phyloP scores from a whole-genome alignment of 345 rosid genomes.

The Boechera divaricarpa region DNA sequence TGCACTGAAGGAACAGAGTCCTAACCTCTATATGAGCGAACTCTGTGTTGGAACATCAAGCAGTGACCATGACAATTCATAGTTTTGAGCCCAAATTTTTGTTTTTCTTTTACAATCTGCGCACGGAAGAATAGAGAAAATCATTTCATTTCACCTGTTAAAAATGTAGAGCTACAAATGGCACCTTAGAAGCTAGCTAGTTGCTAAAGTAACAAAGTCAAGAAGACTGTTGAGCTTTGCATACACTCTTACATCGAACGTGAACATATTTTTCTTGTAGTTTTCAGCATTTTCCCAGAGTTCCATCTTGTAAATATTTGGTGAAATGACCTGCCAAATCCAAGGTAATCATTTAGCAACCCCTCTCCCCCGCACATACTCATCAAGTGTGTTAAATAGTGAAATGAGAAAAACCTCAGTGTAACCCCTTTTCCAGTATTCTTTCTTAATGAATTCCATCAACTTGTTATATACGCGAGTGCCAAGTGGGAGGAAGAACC shows the following conservation, averaged over 20 bases:
- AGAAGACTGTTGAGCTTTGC: not conserved
- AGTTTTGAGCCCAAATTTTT: slow-evolving; percentile 11
- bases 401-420: slow-evolving; percentile 22
- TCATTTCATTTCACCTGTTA: slow-evolving; percentile 51
- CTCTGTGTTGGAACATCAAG: slow-evolving; percentile 75
- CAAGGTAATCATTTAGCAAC: slow-evolving; percentile 19
- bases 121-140: slow-evolving; percentile 72
- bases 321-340: slow-evolving; percentile 61
- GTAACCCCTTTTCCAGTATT: not conserved
- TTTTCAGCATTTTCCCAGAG: not conserved
- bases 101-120: not conserved
- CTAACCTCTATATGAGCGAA: slow-evolving; percentile 40
- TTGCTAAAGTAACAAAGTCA: not conserved
- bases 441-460: not conserved
- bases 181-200: slow-evolving; percentile 46
- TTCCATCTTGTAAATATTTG: not conserved
- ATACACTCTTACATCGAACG: not conserved
- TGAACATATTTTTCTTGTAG: not conserved
- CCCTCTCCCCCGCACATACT: not conserved
- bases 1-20: not conserved
- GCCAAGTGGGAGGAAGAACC: not conserved
- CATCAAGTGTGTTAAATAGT: not conserved
- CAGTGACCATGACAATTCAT: not conserved
- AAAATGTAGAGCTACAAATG: not conserved
- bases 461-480: slow-evolving; percentile 46